Base-by-base conservation (phyloP, 805 yeast species). In the Wickerhamomyces ciferrii region DNA sequence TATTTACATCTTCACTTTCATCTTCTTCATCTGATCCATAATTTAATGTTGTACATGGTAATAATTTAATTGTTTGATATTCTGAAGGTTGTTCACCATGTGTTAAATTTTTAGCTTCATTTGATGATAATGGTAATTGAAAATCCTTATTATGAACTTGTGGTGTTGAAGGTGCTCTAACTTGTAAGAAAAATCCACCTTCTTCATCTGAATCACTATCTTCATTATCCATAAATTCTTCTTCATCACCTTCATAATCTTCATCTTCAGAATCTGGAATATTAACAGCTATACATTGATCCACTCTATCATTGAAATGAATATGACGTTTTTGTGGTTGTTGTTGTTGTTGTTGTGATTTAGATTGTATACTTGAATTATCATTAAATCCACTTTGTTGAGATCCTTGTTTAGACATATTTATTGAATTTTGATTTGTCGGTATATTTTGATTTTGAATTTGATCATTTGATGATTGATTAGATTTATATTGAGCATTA, bases 281-380 rank as follows among this genome's bases (percentile, higher is more conserved):
- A 27, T 57, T 54, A 42, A 91, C 62, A 0, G 96, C 91, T 51
- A 87, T 82, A 65, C 99, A 94, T 65, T 94, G 99, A 63, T 89
- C 91, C 29, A 94, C 99, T 45, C 90, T 81, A 61, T 89, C 95
- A 63, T 85, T 94, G 68, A 94, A 94, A 66, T 91, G 98, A 50
- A 94, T 91, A 55, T 79, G 96, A 50, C 95, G 78, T 21, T 48
- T 48, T 4, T 20, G 43, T 24, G 31, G 25, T 20, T 23, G 35
- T 11, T 25, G 37, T 20, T 40, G 21, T 11, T 9, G 39, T 14
- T 29, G 37, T 35, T 43, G 45, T 14, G 43, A 27, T 27, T 44
- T 27, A 15, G 21, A n/a, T 23, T 23, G 31, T 27, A 13, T 37
- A n/a, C 23, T 37, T 14, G 17, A 18, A 14, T 9, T 37, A n/a